Conservation (phyloP, 129 eudicot species). For the Flaveria trinervia region DNA sequence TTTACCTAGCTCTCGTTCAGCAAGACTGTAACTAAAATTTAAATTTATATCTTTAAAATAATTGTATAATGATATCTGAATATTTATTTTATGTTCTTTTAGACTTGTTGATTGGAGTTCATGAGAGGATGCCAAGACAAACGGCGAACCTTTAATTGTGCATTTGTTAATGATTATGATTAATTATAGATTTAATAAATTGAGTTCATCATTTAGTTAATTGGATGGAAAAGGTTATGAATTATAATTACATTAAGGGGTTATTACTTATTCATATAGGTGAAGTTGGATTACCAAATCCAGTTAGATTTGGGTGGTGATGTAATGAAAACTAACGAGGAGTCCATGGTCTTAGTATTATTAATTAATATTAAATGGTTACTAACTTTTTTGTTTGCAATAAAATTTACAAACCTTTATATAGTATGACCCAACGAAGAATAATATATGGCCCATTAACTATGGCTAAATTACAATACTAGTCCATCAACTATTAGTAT, state of each 20-base stretch:
- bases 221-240: neutral
- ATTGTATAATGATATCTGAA: too few relatives aligned
- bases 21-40: too few relatives aligned
- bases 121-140: too few relatives aligned
- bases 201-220: neutral
- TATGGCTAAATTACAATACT: slow-evolving; percentile 7
- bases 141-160: too few relatives aligned
- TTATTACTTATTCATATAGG: neutral
- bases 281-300: slow-evolving; percentile 54
- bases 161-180: too few relatives aligned
- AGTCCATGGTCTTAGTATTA: slow-evolving; percentile 7
- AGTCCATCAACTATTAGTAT: neutral
- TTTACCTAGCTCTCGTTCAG: too few relatives aligned
- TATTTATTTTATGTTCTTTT: too few relatives aligned
- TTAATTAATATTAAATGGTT: slow-evolving; percentile 10
- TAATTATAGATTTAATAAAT: neutral
- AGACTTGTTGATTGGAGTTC: too few relatives aligned
- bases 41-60: too few relatives aligned
- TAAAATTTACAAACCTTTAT: neutral
- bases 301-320: slow-evolving; percentile 34
- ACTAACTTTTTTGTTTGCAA: slow-evolving; percentile 30
- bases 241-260: too few relatives aligned
- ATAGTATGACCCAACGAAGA: slow-evolving; percentile 20
- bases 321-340: slow-evolving; percentile 26
- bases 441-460: slow-evolving; percentile 13